Conservation (phyloP, 1,284 basidiomycete genomes). For the Leccinum ponderosum region DNA sequence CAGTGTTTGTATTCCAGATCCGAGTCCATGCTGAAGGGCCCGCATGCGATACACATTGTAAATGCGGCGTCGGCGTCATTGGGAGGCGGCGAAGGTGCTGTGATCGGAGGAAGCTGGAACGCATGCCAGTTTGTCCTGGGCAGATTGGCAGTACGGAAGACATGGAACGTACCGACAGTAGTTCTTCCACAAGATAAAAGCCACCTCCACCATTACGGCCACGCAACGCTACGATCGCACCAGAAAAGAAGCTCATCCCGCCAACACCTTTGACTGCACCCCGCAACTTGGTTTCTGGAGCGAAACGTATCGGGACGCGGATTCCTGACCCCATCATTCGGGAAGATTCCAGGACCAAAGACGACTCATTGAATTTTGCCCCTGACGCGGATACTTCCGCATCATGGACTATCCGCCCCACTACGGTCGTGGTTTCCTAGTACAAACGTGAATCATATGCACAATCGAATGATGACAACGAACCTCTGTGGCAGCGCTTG, state of each 20-base stretch:
- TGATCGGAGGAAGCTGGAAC: constrained; percentile 51
- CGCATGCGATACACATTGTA: constrained; percentile 70
- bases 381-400: constrained; percentile 52
- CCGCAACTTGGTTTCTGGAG: constrained; percentile 64
- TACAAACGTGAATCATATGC: constrained; percentile 5
- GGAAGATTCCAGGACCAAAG: constrained; percentile 79
- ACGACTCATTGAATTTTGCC: constrained; percentile 73
- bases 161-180: background rate
- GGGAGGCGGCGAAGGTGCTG: constrained; percentile 37
- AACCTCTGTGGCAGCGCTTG: constrained; percentile 71
- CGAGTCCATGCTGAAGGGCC: constrained; percentile 80
- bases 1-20: constrained; percentile 80
- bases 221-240: constrained; percentile 84
- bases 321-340: constrained; percentile 75
- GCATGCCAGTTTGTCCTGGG: background rate
- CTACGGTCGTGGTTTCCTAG: constrained; percentile 73
- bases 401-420: constrained; percentile 82
- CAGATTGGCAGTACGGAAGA: background rate
- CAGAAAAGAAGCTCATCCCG: constrained; percentile 85
- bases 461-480: constrained; percentile 19
- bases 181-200: constrained; percentile 51
- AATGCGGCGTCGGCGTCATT: constrained; percentile 48
- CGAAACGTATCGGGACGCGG: constrained; percentile 72
- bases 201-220: constrained; percentile 91
- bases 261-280: constrained; percentile 63